Evolutionary conservation across 2,329 filamentous ascomycete genomes (phyloP).

Genomic region (Hymenoscyphus linearis): DNA sequence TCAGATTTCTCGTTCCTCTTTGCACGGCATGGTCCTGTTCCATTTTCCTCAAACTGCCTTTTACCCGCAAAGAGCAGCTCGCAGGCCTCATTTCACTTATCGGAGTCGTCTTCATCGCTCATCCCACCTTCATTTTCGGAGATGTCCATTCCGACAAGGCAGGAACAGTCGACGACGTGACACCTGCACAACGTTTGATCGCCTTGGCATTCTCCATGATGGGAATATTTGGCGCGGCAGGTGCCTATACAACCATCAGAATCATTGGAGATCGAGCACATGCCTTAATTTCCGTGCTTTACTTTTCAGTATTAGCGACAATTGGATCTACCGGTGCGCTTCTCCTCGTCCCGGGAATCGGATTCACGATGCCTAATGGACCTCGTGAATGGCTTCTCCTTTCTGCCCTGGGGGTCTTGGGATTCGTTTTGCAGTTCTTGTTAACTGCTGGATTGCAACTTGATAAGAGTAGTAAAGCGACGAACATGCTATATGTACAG

Average conservation of each 20-base stretch:
- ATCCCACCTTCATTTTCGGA: constrained; percentile 38
- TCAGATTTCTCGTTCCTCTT: constrained; percentile 82
- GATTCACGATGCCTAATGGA: constrained; percentile 40
- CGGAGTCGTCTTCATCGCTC: constrained; percentile 79
- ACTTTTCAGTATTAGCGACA: constrained; percentile 68
- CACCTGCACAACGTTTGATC: constrained; percentile 37
- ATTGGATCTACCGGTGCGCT: constrained; percentile 55
- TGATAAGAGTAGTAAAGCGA: constrained; percentile 34
- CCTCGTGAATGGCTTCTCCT: constrained; percentile 57
- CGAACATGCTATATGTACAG: constrained; percentile 64
- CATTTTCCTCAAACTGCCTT: constrained; percentile 66
- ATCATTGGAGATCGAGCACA: constrained; percentile 78
- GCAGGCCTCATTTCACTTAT: constrained; percentile 69
- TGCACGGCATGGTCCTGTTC: constrained; percentile 77
- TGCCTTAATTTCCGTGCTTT: constrained; percentile 79
- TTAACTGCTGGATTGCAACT: constrained; percentile 65
- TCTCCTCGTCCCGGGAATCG: constrained; percentile 41
- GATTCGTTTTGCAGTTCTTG: constrained; percentile 83
- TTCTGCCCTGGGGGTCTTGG: constrained; percentile 61
- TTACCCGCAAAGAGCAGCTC: constrained; percentile 70
- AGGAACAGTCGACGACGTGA: constrained; percentile 18
- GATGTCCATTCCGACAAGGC: constrained; percentile 10
- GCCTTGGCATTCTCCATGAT: constrained; percentile 69
- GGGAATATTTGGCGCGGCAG: constrained; percentile 70
- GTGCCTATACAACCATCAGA: constrained; percentile 70